Evolutionary conservation across 2,329 filamentous ascomycete species (phyloP), one percentile per base, ranked within the genome.

Genomic region (Dichotomopilus funicola): DNA sequence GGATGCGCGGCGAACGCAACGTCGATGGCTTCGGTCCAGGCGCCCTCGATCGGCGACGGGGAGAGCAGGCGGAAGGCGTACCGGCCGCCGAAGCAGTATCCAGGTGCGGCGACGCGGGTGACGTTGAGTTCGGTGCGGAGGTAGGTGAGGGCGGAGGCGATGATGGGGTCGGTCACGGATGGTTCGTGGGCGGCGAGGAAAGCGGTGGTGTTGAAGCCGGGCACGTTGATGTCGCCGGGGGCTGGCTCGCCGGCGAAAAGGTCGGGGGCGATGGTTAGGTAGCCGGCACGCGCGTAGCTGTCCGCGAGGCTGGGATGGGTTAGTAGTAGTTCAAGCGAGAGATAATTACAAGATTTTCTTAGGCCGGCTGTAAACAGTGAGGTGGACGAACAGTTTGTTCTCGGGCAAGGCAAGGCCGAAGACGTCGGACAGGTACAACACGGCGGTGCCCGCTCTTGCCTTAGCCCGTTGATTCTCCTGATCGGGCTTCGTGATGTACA

Each of bases 21-120:
- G 54, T 85, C 76, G 31, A 83, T 73, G 0, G n/a, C 47, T 4
- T 73, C 75, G 53, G 73, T 75, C 54, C 75, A 73, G n/a, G 76
- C 78, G 44, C 70, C 66, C 42, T 40, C 37, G 37, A 12, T 9
- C 8, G 12, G 37, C 37, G 12, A 12, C 37, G 37, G 12, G 9
- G 73, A 75, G 33, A 82, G 70, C 65, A 75, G 80, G 54, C 83
- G 72, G 55, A 78, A 77, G 5, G 79, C 70, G 61, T 78, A 81
- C 43, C 79, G 80, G 12, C 79, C 83, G 1, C 85, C 84, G 63
- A 83, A 86, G 68, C 84, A 87, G 68, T 86, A 87, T 3, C 83
- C 84, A 0, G 80, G 78, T 2, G 74, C 77, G 3, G 74, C 82
- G 54, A 87, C 71, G 54, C 73, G 76, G 50, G 73, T 73, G 19